phyloP scores from a whole-genome alignment of 768 basidiomycete species.

The Dendrothele bispora region DNA sequence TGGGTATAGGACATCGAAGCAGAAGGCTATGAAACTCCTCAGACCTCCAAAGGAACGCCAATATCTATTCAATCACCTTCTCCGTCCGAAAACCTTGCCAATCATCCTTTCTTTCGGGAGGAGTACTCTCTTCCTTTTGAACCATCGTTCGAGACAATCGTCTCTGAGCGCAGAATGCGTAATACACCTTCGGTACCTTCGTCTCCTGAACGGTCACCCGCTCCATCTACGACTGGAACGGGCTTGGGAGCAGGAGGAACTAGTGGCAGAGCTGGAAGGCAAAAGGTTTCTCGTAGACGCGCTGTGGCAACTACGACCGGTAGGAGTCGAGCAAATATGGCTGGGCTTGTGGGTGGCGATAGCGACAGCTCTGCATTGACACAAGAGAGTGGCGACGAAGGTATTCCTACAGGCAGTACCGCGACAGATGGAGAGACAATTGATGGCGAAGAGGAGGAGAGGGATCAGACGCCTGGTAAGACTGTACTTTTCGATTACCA shows the following conservation, averaged over 20 bases:
- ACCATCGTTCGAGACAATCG: conserved; percentile 55
- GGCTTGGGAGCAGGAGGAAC: conserved; percentile 17
- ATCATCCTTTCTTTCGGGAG: conserved; percentile 72
- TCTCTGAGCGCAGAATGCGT: conserved; percentile 63
- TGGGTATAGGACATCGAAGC: conserved; percentile 32
- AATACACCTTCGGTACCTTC: conserved; percentile 64
- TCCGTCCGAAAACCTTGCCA: conserved; percentile 64
- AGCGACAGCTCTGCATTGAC: conserved; percentile 85
- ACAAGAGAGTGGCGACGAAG: conserved; percentile 81
- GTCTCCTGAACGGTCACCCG: conserved; percentile 49
- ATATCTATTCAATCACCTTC: conserved; percentile 63
- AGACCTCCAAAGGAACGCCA: conserved; percentile 42
- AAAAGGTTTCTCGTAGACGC: background rate
- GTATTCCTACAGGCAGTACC: conserved; percentile 61
- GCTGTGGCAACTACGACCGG: conserved; percentile 38
- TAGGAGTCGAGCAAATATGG: conserved; percentile 59
- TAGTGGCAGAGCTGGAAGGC: conserved; percentile 16
- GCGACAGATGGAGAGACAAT: conserved; percentile 73
- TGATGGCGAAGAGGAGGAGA: conserved; percentile 68
- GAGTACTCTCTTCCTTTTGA: conserved; percentile 69
- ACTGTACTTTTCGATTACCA: conserved; percentile 9
- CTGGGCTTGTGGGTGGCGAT: conserved; percentile 77
- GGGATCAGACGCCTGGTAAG: conserved; percentile 59
- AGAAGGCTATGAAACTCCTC: conserved; percentile 46
- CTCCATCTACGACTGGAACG: conserved; percentile 25